Percentiles rank a stretch among this genome's conserved stretches.
Conservation (phyloP, 805 yeast genomes). For the Martiniozyma abietophila region DNA sequence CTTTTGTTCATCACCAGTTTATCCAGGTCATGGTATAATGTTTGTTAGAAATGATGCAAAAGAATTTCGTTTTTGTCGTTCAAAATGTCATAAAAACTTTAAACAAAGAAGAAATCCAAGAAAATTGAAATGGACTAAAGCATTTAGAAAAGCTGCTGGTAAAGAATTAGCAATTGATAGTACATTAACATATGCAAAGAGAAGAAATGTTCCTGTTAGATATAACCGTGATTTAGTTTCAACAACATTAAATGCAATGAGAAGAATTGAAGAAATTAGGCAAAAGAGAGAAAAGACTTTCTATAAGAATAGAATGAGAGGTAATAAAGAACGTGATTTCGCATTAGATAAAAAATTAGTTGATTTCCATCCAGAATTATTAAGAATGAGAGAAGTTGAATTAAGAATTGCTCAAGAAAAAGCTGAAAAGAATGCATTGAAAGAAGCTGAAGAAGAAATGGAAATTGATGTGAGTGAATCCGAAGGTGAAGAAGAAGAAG, state of each 20-base stretch:
- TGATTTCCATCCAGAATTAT: slow-evolving; percentile 78
- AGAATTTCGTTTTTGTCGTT: slow-evolving; percentile 94
- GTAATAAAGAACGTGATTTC: slow-evolving; percentile 81
- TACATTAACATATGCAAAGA: slow-evolving; percentile 90
- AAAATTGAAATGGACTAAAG: slow-evolving; percentile 97
- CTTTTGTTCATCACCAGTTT: slow-evolving; percentile 95
- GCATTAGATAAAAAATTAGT: slow-evolving; percentile 83
- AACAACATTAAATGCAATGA: slow-evolving; percentile 91
- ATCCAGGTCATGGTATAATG: slow-evolving; percentile 92
- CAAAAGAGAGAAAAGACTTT: slow-evolving; percentile 94
- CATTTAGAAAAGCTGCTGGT: slow-evolving; percentile 98
- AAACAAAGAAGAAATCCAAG: slow-evolving; percentile 98
- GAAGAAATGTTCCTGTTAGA: slow-evolving; percentile 97
- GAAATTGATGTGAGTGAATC: slow-evolving; percentile 32
- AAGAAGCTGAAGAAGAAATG: slow-evolving; percentile 37
- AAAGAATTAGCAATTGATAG: slow-evolving; percentile 97
- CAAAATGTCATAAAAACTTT: slow-evolving; percentile 95
- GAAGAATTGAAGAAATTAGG: slow-evolving; percentile 92
- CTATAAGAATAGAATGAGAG: slow-evolving; percentile 99
- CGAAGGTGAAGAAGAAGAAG: slow-evolving; percentile 32
- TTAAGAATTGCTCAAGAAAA: slow-evolving; percentile 66
- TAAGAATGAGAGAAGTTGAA: slow-evolving; percentile 91
- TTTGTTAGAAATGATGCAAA: slow-evolving; percentile 98
- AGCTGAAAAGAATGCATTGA: slow-evolving; percentile 49
- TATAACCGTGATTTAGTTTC: slow-evolving; percentile 95